Percentiles rank a stretch among this genome's conserved stretches.
phyloP scores from a whole-genome alignment of 495 filamentous ascomycete genomes.

The Hyphodiscus hymeniophilus region DNA sequence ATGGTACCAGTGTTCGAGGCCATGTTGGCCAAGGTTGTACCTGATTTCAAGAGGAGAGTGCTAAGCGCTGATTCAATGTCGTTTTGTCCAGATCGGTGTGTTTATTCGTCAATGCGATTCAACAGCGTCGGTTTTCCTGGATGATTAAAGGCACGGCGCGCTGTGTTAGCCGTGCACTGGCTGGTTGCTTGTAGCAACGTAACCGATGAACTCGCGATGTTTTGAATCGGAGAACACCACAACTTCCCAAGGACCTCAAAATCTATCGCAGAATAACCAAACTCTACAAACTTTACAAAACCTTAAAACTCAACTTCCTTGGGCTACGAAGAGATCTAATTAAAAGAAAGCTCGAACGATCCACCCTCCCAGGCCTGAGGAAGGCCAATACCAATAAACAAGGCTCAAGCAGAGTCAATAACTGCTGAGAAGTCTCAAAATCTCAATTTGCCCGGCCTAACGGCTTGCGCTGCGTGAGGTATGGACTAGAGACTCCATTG shows the following conservation, averaged over 20 bases:
- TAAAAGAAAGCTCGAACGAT: not conserved
- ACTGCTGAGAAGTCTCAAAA: slow-evolving; percentile 35
- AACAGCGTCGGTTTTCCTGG: not conserved
- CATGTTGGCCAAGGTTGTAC: slow-evolving; percentile 11
- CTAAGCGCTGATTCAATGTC: slow-evolving; percentile 12
- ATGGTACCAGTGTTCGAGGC: slow-evolving; percentile 28
- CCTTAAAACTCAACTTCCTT: not conserved
- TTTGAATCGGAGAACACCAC: not conserved
- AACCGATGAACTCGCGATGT: too few relatives aligned
- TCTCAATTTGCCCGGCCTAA: slow-evolving; percentile 48
- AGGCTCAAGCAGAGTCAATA: slow-evolving; percentile 28
- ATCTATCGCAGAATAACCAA: not conserved
- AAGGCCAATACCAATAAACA: slow-evolving; percentile 20
- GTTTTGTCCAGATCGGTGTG: too few relatives aligned
- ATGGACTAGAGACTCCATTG: not conserved
- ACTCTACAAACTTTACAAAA: not conserved
- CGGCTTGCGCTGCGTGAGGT: slow-evolving; percentile 74
- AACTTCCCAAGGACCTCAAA: not conserved
- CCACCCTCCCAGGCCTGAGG: slow-evolving; percentile 15
- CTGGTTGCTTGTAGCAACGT: too few relatives aligned
- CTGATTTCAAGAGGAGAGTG: not conserved
- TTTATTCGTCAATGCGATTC: too few relatives aligned
- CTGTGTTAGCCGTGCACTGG: too few relatives aligned
- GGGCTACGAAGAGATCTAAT: not conserved
- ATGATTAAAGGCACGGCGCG: not conserved